Percentiles rank a stretch among this genome's conserved stretches.
These are phyloP conservation scores for Exophiala lecanii-corni DNA, from an alignment of 2,329 filamentous ascomycete genomes.

Conservation along the genomic window DNA sequence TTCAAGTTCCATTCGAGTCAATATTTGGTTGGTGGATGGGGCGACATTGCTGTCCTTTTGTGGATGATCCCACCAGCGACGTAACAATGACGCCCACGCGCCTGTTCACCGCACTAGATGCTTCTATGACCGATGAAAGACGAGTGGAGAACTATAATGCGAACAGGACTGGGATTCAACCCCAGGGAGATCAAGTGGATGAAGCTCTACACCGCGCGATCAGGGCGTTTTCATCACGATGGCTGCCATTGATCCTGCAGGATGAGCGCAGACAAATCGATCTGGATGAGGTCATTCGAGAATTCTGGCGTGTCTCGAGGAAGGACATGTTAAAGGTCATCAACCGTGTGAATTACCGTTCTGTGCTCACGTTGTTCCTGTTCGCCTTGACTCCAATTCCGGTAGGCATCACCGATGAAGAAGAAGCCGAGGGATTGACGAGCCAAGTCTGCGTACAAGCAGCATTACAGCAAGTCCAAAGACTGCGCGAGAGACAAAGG, in stretches of 20 bases:
- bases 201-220: slow-evolving; percentile 28
- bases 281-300: slow-evolving; percentile 24
- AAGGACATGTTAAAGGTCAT: slow-evolving; percentile 39
- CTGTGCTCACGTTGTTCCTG: slow-evolving; percentile 38
- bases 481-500: slow-evolving; percentile 36
- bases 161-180: not conserved
- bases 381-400: slow-evolving; percentile 41
- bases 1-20: slow-evolving; percentile 36
- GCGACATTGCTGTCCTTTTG: slow-evolving; percentile 40
- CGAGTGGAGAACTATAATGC: not conserved
- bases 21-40: slow-evolving; percentile 44
- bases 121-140: slow-evolving; percentile 12
- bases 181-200: slow-evolving; percentile 25
- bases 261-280: slow-evolving; percentile 2
- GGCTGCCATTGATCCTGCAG: slow-evolving; percentile 27
- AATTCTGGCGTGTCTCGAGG: slow-evolving; percentile 36
- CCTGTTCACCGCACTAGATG: slow-evolving; percentile 33
- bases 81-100: slow-evolving; percentile 18
- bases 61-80: slow-evolving; percentile 30
- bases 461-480: slow-evolving; percentile 40
- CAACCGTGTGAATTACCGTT: slow-evolving; percentile 40
- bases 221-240: slow-evolving; percentile 29
- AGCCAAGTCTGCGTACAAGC: slow-evolving; percentile 40
- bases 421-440: slow-evolving; percentile 39
- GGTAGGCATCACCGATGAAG: slow-evolving; percentile 37